Evolutionary conservation across 2,329 filamentous ascomycete genomes (phyloP).

Genomic region (Fusarium palustre): DNA sequence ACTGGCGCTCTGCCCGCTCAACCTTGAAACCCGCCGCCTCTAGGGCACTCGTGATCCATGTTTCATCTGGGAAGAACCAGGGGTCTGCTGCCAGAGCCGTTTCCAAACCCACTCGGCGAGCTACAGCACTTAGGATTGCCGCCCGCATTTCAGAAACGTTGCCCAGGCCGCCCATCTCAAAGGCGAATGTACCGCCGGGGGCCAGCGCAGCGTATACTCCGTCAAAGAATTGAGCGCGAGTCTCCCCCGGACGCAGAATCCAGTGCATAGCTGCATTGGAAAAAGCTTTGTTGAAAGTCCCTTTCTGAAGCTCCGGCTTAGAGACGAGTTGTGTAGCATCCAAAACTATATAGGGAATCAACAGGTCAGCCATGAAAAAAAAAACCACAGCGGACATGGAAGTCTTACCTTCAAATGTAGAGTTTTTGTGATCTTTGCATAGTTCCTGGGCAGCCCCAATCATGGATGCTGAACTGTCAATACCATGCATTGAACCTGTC

Average conservation of each 20-base stretch:
- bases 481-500: conserved; percentile 63
- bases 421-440: conserved; percentile 54
- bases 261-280: conserved; percentile 76
- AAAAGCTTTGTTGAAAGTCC: conserved; percentile 67
- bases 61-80: conserved; percentile 79
- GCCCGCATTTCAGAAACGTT: conserved; percentile 73
- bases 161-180: conserved; percentile 79
- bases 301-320: conserved; percentile 52
- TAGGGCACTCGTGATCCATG: conserved; percentile 64
- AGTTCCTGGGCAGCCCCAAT: conserved; percentile 63
- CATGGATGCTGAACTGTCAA: conserved; percentile 70
- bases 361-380: not conserved
- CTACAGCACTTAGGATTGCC: conserved; percentile 66
- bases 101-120: conserved; percentile 63
- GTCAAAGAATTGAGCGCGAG: conserved; percentile 64
- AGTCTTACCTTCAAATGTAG: conserved; percentile 59
- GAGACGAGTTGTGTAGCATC: conserved; percentile 58
- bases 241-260: conserved; percentile 64
- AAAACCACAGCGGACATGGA: no score
- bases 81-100: conserved; percentile 65
- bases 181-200: conserved; percentile 69
- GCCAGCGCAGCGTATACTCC: conserved; percentile 64
- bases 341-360: conserved; percentile 52
- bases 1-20: conserved; percentile 70
- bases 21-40: conserved; percentile 61